Conservation (phyloP, 2,329 filamentous ascomycete genomes). For the Ramularia endophylla region DNA sequence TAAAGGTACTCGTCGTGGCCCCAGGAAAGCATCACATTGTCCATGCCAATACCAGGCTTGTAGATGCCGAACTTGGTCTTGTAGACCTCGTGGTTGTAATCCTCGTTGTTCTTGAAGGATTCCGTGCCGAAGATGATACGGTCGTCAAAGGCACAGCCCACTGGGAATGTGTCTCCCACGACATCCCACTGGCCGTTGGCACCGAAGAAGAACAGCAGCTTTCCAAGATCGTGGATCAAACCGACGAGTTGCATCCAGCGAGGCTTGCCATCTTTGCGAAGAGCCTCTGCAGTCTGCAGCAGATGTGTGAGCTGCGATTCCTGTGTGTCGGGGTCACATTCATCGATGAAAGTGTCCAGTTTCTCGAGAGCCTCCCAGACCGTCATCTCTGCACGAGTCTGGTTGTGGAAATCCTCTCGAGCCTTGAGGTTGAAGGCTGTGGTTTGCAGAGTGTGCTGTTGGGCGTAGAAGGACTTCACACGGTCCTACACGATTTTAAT, state of each 20-base stretch:
- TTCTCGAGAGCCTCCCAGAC: conserved; percentile 92
- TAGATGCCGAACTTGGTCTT: conserved; percentile 75
- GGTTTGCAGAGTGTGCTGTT: conserved; percentile 65
- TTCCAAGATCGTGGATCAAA: conserved; percentile 73
- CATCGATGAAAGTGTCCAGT: conserved; percentile 83
- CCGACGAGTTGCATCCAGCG: conserved; percentile 77
- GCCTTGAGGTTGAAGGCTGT: conserved; percentile 79
- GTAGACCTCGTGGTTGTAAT: conserved; percentile 65
- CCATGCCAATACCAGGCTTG: conserved; percentile 68
- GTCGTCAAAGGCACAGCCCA: conserved; percentile 68
- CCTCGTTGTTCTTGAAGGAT: conserved; percentile 72
- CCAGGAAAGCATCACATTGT: conserved; percentile 87
- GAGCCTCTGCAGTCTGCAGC: conserved; percentile 82
- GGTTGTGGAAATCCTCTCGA: conserved; percentile 62
- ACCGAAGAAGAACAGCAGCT: conserved; percentile 73
- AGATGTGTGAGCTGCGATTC: conserved; percentile 87
- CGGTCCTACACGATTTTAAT: no score
- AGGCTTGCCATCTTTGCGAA: conserved; percentile 76
- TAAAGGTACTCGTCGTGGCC: conserved; percentile 87
- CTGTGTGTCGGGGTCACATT: conserved; percentile 82
- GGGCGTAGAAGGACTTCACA: conserved; percentile 80
- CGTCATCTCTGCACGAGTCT: conserved; percentile 68
- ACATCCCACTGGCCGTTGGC: conserved; percentile 92
- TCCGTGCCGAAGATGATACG: conserved; percentile 76
- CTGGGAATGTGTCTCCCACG: conserved; percentile 78